Conservation (phyloP, 2,329 filamentous ascomycete genomes). For the Alternaria conjuncta region DNA sequence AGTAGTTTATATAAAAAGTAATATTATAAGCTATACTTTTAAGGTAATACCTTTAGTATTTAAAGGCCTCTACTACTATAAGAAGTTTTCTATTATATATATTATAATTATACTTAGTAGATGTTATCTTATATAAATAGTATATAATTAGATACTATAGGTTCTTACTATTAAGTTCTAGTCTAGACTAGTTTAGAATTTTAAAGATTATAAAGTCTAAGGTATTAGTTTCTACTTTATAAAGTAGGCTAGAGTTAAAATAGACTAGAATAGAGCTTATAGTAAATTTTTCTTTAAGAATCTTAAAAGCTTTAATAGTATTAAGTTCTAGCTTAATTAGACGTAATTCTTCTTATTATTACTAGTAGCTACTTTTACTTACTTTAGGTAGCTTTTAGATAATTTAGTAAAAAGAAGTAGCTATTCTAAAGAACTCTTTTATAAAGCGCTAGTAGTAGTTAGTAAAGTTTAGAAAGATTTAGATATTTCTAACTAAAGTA, state of each 20-base stretch:
- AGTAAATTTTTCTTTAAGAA: too few relatives aligned
- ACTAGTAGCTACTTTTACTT: background rate
- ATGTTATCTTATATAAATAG: background rate
- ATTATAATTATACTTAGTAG: background rate
- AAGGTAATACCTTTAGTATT: background rate
- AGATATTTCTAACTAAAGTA: background rate
- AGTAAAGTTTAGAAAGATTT: too few relatives aligned
- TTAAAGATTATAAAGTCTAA: background rate
- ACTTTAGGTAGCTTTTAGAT: background rate
- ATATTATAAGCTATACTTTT: background rate
- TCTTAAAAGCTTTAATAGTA: too few relatives aligned
- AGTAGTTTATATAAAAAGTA: background rate
- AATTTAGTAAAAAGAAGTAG: background rate
- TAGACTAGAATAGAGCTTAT: background rate
- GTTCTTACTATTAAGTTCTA: background rate
- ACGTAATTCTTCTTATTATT: background rate
- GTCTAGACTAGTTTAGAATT: background rate
- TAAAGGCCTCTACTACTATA: background rate
- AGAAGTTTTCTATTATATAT: background rate
- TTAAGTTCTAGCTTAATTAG: background rate
- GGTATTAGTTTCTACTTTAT: background rate
- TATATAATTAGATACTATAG: background rate
- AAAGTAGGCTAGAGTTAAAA: background rate
- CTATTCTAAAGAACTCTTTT: background rate
- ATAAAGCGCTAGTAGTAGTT: background rate